Base-by-base conservation (phyloP, 805 yeast species). In the Kluyveromyces wickerhamii region DNA sequence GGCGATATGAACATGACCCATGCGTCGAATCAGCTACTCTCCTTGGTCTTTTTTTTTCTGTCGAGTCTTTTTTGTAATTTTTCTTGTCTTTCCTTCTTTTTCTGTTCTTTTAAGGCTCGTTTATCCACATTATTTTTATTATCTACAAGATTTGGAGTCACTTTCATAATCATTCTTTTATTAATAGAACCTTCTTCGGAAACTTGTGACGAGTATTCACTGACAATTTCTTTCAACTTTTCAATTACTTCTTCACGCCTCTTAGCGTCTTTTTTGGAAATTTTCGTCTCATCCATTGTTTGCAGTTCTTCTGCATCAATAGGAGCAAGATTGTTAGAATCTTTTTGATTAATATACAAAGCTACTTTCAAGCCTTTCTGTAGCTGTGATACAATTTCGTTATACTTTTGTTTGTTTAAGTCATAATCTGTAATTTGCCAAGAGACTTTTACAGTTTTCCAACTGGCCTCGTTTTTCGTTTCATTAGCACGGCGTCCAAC, bases 341-440 rank as follows among this genome's bases (percentile, higher is more conserved):
- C 52, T 38, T 56, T 65, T 9, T 64, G 62, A 37, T 66, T 73
- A 14, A 71, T 40, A n/a, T 59, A 54, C 8, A 69, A 47, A 13
- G 60, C 57, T 5, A 71, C 62, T 25, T 58, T 62, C 31, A 50
- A 49, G 4, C 72, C 75, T 38, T 66, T 71, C 23, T 59, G 56
- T 38, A 73, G 42, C 13, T 71, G 66, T 2, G 56, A 49, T 25
- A 55, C 47, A 12, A 76, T 68, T 44, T 76, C 82, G 35, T 63
- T 62, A 10, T 59, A 57, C 47, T 76, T 76, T 40, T 76, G 82
- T 24, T 67, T 65, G 18, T 48, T 51, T 37, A 76, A 55, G 51
- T 76, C 82, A 27, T 67, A 65, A 21, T 58, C 52, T n/a, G 69
- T 66, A 14, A 75, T 75, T 30, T 69, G 66, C 81, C 81, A 76